A percentile compares a stretch with the other conserved stretches of the same genome.
Evolutionary conservation across 805 yeast genomes (phyloP).

Genomic region (Schizosaccharomyces cryophilus): DNA sequence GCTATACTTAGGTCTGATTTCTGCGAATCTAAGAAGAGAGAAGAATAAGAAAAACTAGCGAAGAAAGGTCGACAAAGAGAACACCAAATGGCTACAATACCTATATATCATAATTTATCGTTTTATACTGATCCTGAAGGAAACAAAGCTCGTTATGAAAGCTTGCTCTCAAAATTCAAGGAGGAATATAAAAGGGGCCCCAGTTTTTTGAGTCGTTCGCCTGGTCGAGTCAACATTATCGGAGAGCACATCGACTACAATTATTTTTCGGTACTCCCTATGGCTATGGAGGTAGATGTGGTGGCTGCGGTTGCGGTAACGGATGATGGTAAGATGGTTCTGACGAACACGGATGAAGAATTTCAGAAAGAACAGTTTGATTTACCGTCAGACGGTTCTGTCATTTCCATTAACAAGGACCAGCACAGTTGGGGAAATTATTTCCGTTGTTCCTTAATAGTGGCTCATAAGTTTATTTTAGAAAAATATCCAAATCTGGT

Average conservation of each 20-base stretch:
- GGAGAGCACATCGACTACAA: conserved; percentile 58
- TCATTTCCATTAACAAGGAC: conserved; percentile 23
- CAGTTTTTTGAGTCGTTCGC: conserved; percentile 21
- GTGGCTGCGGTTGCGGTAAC: conserved; percentile 24
- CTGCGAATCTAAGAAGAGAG: too few species aligned
- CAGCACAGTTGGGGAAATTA: conserved; percentile 41
- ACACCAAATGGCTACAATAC: background rate
- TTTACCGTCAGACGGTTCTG: conserved; percentile 7
- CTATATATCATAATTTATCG: background rate
- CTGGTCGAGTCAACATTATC: conserved; percentile 53
- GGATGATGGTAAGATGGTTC: conserved; percentile 9
- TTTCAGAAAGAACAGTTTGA: conserved; percentile 8
- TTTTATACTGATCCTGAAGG: background rate
- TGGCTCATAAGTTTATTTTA: conserved; percentile 27
- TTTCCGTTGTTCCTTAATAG: conserved; percentile 39
- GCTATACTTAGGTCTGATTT: too few species aligned
- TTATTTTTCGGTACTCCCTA: conserved; percentile 41
- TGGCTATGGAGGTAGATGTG: conserved; percentile 45
- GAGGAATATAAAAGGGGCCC: background rate
- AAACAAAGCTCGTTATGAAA: background rate
- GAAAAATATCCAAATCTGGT: conserved; percentile 8
- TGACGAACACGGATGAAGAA: conserved; percentile 16
- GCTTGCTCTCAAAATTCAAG: background rate
- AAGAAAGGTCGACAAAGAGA: too few species aligned
- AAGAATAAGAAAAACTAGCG: too few species aligned